Evolutionary conservation across 208 protist genomes (phyloP).

Genomic region (Leishmania martiniquensis): DNA sequence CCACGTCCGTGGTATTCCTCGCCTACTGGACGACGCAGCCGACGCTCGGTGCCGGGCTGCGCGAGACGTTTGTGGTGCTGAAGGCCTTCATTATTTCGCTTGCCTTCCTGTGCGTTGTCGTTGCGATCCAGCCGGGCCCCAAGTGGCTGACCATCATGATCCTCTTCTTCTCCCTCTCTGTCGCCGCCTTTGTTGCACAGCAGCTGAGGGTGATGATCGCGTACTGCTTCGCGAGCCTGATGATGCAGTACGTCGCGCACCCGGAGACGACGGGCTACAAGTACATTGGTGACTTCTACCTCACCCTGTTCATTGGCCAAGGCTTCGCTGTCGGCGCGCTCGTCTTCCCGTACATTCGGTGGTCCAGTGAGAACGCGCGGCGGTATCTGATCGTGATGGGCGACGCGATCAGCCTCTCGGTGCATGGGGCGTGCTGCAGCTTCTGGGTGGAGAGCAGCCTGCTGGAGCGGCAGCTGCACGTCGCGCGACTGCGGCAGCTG

Average conservation of each 20-base stretch:
- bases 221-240: slow-evolving; percentile 63
- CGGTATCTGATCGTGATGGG: slow-evolving; percentile 70
- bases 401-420: slow-evolving; percentile 78
- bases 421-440: slow-evolving; percentile 74
- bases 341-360: slow-evolving; percentile 83
- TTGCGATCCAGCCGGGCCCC: slow-evolving; percentile 56
- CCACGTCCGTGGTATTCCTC: slow-evolving; percentile 68
- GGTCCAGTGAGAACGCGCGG: slow-evolving; percentile 80
- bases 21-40: slow-evolving; percentile 88
- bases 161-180: slow-evolving; percentile 62
- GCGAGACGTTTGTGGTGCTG: slow-evolving; percentile 66
- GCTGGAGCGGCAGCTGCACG: slow-evolving; percentile 74
- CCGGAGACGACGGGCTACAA: slow-evolving; percentile 49
- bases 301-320: slow-evolving; percentile 76
- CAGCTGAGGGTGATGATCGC: slow-evolving; percentile 73
- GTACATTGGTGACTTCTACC: slow-evolving; percentile 77
- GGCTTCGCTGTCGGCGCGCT: slow-evolving; percentile 76
- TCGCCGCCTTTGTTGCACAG: slow-evolving; percentile 74
- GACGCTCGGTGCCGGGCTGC: slow-evolving; percentile 80
- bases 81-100: slow-evolving; percentile 78
- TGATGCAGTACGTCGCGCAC: slow-evolving; percentile 75
- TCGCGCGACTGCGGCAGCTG: slow-evolving; percentile 79
- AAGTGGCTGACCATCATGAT: slow-evolving; percentile 72
- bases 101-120: slow-evolving; percentile 59
- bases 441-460: slow-evolving; percentile 73